Percentiles rank a stretch among this genome's conserved stretches.
Conservation (phyloP, 208 protist species). For the Acanthamoeba lenticulata region DNA sequence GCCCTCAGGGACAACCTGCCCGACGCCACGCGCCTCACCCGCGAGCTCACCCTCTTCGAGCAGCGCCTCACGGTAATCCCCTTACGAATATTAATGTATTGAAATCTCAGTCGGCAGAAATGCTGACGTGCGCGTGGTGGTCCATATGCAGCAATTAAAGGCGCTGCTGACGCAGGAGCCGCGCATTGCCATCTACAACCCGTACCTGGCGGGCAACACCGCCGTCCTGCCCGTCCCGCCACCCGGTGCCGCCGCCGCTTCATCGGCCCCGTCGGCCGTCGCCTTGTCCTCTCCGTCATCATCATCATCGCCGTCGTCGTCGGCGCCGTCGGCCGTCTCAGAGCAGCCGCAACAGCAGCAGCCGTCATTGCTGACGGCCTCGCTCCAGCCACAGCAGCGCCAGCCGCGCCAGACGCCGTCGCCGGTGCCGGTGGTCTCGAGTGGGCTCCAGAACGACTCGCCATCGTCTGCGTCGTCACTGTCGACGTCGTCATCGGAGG, state of each 20-base stretch:
- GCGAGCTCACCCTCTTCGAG: not conserved
- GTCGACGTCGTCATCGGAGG: too few relatives aligned
- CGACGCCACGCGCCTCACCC: not conserved
- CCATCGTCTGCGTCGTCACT: not conserved
- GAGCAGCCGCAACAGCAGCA: not conserved
- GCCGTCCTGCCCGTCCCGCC: not conserved
- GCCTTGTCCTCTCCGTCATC: not conserved
- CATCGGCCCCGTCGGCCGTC: not conserved
- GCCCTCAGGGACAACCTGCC: not conserved
- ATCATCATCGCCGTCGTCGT: too few relatives aligned
- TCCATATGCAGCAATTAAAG: conserved; percentile 27
- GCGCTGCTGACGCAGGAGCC: not conserved
- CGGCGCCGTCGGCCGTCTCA: not conserved
- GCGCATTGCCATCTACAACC: not conserved
- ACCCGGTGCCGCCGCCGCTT: not conserved
- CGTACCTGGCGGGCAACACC: not conserved
- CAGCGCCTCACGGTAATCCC: not conserved
- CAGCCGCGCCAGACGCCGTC: not conserved
- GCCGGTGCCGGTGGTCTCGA: too few relatives aligned
- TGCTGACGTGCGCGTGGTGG: too few relatives aligned
- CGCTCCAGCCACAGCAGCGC: not conserved
- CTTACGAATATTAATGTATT: not conserved
- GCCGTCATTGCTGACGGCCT: not conserved
- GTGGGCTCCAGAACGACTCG: too few relatives aligned
- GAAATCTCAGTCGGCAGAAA: too few relatives aligned